These are phyloP conservation scores for Pleurostoma richardsiae DNA, from an alignment of 2,329 filamentous ascomycete species.

Conservation along the genomic window DNA sequence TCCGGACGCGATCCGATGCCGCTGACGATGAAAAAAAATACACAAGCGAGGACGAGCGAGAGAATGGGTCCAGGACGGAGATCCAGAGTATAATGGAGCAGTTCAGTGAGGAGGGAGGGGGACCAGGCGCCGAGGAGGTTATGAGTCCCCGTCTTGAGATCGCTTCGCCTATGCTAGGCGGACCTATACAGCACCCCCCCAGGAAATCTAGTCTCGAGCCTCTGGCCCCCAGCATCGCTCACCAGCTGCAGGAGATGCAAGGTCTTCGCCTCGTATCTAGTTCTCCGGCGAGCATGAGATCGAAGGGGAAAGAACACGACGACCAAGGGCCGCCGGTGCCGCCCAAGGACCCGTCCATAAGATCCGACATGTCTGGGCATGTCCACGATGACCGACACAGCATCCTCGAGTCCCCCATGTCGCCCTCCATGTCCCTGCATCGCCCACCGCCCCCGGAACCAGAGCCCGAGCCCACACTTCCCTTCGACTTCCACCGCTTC, in stretches of 20 bases:
- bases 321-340: constrained; percentile 53
- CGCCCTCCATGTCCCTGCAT: constrained; percentile 46
- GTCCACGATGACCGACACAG: constrained; percentile 30
- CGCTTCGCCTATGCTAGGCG: constrained; percentile 69
- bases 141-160: constrained; percentile 87
- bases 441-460: constrained; percentile 67
- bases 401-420: constrained; percentile 31
- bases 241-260: constrained; percentile 43
- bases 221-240: constrained; percentile 43
- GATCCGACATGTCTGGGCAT: constrained; percentile 27
- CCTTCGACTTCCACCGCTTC: constrained; percentile 97
- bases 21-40: constrained; percentile 54
- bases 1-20: constrained; percentile 49
- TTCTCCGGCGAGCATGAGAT: constrained; percentile 30
- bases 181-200: constrained; percentile 66
- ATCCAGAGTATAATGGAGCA: constrained; percentile 98
- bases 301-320: constrained; percentile 30
- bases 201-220: constrained; percentile 84
- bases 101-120: constrained; percentile 72
- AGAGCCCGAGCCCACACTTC: constrained; percentile 75
- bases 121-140: constrained; percentile 72
- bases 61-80: constrained; percentile 71
- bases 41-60: constrained; percentile 57
- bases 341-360: constrained; percentile 49
- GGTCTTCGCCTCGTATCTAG: constrained; percentile 32